Conservation (phyloP, 2,329 filamentous ascomycete genomes). For the Colletotrichum shisoi region DNA sequence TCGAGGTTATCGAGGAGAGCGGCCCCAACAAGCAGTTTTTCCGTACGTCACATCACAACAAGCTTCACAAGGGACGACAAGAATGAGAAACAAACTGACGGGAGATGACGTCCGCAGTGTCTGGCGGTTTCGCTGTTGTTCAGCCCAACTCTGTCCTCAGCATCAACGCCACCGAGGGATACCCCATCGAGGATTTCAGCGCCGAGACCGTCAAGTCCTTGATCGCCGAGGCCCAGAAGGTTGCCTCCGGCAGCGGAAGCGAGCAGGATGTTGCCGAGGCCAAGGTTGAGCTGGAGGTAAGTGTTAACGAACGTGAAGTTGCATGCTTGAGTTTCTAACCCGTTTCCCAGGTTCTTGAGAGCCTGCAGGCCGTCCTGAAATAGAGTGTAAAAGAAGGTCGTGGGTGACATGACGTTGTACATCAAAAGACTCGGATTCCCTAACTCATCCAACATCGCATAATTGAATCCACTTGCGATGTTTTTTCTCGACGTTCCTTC, state of each 20-base stretch:
- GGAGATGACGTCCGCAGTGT: constrained; percentile 66
- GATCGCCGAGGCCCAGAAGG: constrained; percentile 94
- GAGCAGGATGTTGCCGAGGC: constrained; percentile 98
- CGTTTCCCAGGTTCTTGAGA: constrained; percentile 75
- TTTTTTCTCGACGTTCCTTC: constrained; percentile 34
- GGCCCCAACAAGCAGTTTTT: constrained; percentile 96
- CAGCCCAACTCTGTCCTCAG: constrained; percentile 93
- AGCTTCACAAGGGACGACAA: constrained; percentile 39
- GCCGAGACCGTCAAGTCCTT: constrained; percentile 86
- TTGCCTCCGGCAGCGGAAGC: constrained; percentile 86
- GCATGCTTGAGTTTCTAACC: constrained; percentile 49
- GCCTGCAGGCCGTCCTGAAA: constrained; percentile 80
- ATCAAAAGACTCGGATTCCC: constrained; percentile 48
- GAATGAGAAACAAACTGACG: constrained; percentile 34
- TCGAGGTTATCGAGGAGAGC: constrained; percentile 94
- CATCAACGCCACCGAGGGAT: constrained; percentile 98
- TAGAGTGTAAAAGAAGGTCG: constrained; percentile 63
- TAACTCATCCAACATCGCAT: constrained; percentile 40
- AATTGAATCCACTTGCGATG: constrained; percentile 41
- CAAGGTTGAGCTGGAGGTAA: constrained; percentile 98
- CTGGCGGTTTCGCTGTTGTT: constrained; percentile 94
- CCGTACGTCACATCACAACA: constrained; percentile 68
- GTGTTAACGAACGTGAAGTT: constrained; percentile 38
- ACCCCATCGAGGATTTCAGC: constrained; percentile 94
- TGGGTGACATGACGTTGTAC: constrained; percentile 52